Percentiles rank a stretch among this genome's conserved stretches.
Conservation (phyloP, 2,329 filamentous ascomycete genomes). For the Aspergillus thermomutatus region DNA sequence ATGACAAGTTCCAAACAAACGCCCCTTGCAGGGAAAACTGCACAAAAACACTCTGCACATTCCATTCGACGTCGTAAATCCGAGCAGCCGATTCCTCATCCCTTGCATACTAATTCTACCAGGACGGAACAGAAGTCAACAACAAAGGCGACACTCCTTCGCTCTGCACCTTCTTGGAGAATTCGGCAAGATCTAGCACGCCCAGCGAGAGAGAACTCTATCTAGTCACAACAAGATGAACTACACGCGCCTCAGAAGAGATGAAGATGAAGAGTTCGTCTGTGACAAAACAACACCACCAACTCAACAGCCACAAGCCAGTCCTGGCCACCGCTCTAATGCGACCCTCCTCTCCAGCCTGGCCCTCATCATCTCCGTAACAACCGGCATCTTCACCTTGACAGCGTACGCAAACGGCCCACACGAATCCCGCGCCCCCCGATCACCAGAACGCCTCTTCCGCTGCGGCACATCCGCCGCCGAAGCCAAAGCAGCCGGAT, state of each 20-base stretch:
- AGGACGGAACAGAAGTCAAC: not conserved
- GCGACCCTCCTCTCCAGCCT: not conserved
- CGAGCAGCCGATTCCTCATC: not conserved
- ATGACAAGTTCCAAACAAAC: no score
- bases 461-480: slow-evolving; percentile 7
- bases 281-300: not conserved
- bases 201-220: not conserved
- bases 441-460: not conserved
- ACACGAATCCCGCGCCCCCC: not conserved
- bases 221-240: not conserved
- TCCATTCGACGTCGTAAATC: not conserved
- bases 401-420: not conserved
- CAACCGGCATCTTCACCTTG: not conserved
- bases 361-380: not conserved
- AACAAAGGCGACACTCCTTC: not conserved
- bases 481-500: slow-evolving; percentile 17
- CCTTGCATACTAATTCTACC: not conserved
- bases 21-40: not conserved
- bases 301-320: not conserved
- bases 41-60: not conserved
- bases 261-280: not conserved
- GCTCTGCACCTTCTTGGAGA: not conserved
- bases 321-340: not conserved
- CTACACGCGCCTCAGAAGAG: not conserved
- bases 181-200: not conserved